Evolutionary conservation across 768 basidiomycete species (phyloP).

Genomic region (Mycena galericulata): DNA sequence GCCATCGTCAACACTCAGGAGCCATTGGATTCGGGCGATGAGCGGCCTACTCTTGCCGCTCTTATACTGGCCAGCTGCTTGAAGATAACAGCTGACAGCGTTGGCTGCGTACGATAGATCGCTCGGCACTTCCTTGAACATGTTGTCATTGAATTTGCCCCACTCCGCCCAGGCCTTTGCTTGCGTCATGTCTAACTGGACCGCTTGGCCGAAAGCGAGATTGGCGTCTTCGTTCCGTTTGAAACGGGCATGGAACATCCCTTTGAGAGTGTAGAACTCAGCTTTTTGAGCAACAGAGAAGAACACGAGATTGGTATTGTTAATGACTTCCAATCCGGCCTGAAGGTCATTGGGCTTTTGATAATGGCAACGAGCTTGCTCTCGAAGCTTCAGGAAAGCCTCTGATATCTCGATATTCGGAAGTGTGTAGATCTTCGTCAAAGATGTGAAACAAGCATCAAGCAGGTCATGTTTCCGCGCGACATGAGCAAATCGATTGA

Average conservation of each 20-base stretch:
- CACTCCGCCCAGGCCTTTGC: slow-evolving; percentile 99
- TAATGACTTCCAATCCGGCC: slow-evolving; percentile 97
- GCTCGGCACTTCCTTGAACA: slow-evolving; percentile 88
- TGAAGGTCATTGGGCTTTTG: slow-evolving; percentile 94
- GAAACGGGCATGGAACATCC: slow-evolving; percentile 95
- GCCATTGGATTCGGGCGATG: slow-evolving; percentile 94
- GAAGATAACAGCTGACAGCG: slow-evolving; percentile 97
- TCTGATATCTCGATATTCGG: slow-evolving; percentile 99
- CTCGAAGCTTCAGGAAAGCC: slow-evolving; percentile 97
- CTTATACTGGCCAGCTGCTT: slow-evolving; percentile 96
- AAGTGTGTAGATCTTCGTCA: slow-evolving; percentile 98
- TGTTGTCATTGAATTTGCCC: slow-evolving; percentile 93
- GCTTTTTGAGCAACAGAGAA: slow-evolving; percentile 96
- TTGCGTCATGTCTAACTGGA: slow-evolving; percentile 94
- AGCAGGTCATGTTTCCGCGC: slow-evolving; percentile 96
- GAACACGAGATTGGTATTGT: slow-evolving; percentile 99
- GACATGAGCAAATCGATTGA: slow-evolving; percentile 99
- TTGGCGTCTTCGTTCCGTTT: slow-evolving; percentile 91
- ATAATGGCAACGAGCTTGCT: slow-evolving; percentile 98
- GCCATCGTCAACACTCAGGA: slow-evolving; percentile 91
- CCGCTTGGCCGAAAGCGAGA: slow-evolving; percentile 92
- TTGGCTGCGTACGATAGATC: slow-evolving; percentile 85
- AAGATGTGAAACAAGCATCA: slow-evolving; percentile 93
- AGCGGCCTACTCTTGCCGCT: slow-evolving; percentile 92
- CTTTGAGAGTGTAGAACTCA: slow-evolving; percentile 98